Percentiles rank a stretch among this genome's conserved stretches.
These are phyloP conservation scores for Starmerella davenportii DNA, from an alignment of 805 yeast genomes.

Conservation along the genomic window DNA sequence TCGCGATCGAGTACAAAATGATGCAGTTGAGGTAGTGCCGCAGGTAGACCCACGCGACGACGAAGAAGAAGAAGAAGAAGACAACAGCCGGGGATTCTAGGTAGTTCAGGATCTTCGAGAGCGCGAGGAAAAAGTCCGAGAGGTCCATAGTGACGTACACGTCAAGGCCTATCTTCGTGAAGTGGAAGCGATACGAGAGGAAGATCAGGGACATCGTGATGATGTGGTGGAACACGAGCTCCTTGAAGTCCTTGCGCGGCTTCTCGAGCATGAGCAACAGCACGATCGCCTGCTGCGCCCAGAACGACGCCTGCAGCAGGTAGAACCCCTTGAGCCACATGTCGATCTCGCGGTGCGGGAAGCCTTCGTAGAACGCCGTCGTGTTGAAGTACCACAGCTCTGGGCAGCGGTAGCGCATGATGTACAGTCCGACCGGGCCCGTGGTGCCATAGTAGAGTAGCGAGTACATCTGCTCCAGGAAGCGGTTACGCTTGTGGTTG, in stretches of 20 bases:
- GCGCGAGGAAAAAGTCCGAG: constrained; percentile 72
- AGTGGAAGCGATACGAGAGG: constrained; percentile 81
- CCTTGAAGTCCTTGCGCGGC: constrained; percentile 86
- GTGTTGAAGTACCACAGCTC: constrained; percentile 88
- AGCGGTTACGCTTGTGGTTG: constrained; percentile 49
- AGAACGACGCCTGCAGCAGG: constrained; percentile 83
- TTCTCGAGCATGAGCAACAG: constrained; percentile 72
- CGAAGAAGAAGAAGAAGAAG: constrained; percentile 52
- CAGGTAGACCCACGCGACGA: constrained; percentile 62
- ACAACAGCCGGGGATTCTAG: constrained; percentile 47
- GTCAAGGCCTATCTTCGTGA: constrained; percentile 86
- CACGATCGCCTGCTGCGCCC: constrained; percentile 90
- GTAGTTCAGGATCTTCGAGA: constrained; percentile 75
- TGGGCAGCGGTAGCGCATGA: constrained; percentile 46
- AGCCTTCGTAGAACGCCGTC: constrained; percentile 53
- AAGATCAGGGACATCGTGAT: constrained; percentile 76
- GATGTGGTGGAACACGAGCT: constrained; percentile 81
- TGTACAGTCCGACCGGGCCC: constrained; percentile 76
- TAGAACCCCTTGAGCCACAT: constrained; percentile 62
- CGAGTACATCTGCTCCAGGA: constrained; percentile 84
- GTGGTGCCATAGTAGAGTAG: constrained; percentile 60
- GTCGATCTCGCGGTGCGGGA: constrained; percentile 68
- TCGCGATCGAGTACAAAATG: constrained; percentile 40
- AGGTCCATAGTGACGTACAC: constrained; percentile 91
- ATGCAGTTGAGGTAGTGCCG: constrained; percentile 73